phyloP scores from a whole-genome alignment of 495 filamentous ascomycete species.

The Paragyromitra xinjiangensis region DNA sequence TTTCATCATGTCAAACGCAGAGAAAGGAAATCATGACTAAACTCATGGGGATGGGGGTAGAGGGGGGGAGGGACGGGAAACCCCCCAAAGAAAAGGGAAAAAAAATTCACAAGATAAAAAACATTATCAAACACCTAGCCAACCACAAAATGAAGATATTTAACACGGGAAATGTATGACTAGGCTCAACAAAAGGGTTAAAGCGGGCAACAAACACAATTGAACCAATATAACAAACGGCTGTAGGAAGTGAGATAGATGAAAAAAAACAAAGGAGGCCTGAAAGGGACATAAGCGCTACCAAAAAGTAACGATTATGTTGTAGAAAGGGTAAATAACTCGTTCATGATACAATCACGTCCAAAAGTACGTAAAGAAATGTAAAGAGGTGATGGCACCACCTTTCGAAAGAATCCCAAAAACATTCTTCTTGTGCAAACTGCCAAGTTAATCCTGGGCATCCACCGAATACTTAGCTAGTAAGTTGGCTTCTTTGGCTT shows the following conservation, averaged over 20 bases:
- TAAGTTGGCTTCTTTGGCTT: constrained; percentile 67
- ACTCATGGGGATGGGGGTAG: neutral
- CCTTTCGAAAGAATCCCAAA: neutral
- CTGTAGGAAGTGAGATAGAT: constrained; percentile 9
- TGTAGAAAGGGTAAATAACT: constrained; percentile 11
- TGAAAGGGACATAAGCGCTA: constrained; percentile 8
- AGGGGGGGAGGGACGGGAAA: neutral
- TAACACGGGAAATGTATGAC: constrained; percentile 23
- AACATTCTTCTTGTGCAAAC: constrained; percentile 18
- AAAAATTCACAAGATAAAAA: constrained; percentile 19
- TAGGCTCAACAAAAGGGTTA: constrained; percentile 10
- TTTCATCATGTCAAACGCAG: constrained; percentile 24
- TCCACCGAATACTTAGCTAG: constrained; percentile 22
- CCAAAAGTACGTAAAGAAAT: constrained; percentile 30
- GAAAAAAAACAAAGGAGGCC: constrained; percentile 1
- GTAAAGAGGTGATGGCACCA: constrained; percentile 1
- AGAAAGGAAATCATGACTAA: constrained; percentile 18
- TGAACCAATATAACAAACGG: constrained; percentile 26
- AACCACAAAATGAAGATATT: constrained; percentile 30
- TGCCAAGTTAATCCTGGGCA: neutral
- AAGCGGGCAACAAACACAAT: constrained; percentile 20
- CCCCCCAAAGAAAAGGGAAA: constrained; percentile 14
- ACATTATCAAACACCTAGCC: constrained; percentile 10
- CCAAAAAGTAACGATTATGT: constrained; percentile 13
- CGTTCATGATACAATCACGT: constrained; percentile 30